Conservation (phyloP, 495 filamentous ascomycete species). For the Astrothelium macrocarpum region DNA sequence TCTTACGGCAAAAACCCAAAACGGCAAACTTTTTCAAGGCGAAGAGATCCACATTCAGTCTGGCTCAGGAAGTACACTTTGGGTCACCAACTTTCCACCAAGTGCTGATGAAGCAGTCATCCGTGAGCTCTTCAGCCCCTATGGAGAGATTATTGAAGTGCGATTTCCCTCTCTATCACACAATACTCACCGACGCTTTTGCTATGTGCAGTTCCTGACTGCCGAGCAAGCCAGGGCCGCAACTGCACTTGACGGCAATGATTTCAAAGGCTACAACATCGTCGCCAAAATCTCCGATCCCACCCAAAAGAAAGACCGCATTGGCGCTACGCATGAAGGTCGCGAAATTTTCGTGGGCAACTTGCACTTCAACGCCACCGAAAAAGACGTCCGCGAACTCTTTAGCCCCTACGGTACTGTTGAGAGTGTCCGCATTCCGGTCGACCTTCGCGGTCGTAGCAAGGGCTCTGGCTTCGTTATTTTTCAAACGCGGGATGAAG, state of each 20-base stretch:
- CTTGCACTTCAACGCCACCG: slow-evolving; percentile 53
- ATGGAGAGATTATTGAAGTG: slow-evolving; percentile 73
- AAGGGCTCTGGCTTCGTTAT: slow-evolving; percentile 70
- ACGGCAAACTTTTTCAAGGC: slow-evolving; percentile 64
- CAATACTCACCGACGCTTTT: slow-evolving; percentile 82
- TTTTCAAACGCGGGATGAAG: slow-evolving; percentile 64
- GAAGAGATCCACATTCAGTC: slow-evolving; percentile 60
- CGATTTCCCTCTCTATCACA: slow-evolving; percentile 86
- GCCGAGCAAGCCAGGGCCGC: slow-evolving; percentile 28
- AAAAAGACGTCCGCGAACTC: slow-evolving; percentile 56
- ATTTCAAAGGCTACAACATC: slow-evolving; percentile 56
- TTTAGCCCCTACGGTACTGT: slow-evolving; percentile 71
- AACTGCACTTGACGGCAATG: slow-evolving; percentile 57
- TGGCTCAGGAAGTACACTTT: slow-evolving; percentile 69
- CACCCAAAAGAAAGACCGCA: slow-evolving; percentile 60
- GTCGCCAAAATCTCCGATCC: slow-evolving; percentile 79
- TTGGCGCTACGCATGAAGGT: slow-evolving; percentile 72
- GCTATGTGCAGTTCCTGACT: slow-evolving; percentile 78
- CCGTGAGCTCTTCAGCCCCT: slow-evolving; percentile 62
- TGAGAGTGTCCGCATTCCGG: slow-evolving; percentile 55
- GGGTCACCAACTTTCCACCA: slow-evolving; percentile 84
- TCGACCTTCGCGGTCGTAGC: slow-evolving; percentile 51
- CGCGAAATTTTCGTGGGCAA: slow-evolving; percentile 79
- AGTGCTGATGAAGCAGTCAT: slow-evolving; percentile 74
- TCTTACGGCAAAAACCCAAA: slow-evolving; percentile 64